Base-by-base conservation (phyloP, 176 grass and related monocot species). In the Saccharum spontaneum region DNA sequence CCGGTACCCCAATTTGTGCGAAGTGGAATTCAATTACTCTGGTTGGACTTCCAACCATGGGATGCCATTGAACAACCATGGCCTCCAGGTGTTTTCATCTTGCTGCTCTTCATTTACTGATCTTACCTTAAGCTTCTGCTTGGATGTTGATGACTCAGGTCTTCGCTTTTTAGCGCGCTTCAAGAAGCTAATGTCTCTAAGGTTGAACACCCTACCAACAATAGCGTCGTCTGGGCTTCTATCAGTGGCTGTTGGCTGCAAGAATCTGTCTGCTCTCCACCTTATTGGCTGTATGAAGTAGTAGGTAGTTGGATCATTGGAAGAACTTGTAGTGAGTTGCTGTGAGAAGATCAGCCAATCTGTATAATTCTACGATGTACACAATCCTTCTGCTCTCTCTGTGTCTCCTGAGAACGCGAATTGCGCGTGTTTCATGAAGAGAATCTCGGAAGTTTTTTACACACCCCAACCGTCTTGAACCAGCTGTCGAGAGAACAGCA, bases 141-240 rank as follows among this genome's bases (percentile, higher is more conserved):
- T 0, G 10, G 1, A 77, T 60, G 83, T 89, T 17, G 38, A 69
- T 70, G 79, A 92, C 70, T 65, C 60, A 7, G 87, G 79, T 17
- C 87, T 92, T 63, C 44, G 39, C 31, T 67, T 33, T 43, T 79
- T 92, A 26, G 61, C 50, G 33, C 72, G 62, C 26, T 92, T 80
- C 84, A 70, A 77, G 81, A 90, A 87, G 17, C 54, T 92, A 44
- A 85, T 41, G 26, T 92, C 80, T 23, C 73, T 90, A 4, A 82
- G 71, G 87, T 68, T 92, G 44, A 92, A 82, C 67, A 82, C 66
- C 36, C 7, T 71, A 13, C 91, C 75, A 2, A 60, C 30, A 12
- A 69, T 92, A 33, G 90, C 60, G 78, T 92, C 87, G 40, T 77
- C 41, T 28, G 87, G 87, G 3, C 78, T 87, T 84, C 80, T 92